These are phyloP conservation scores for Russula sp. DNA, from an alignment of 768 basidiomycete genomes.

Conservation along the genomic window DNA sequence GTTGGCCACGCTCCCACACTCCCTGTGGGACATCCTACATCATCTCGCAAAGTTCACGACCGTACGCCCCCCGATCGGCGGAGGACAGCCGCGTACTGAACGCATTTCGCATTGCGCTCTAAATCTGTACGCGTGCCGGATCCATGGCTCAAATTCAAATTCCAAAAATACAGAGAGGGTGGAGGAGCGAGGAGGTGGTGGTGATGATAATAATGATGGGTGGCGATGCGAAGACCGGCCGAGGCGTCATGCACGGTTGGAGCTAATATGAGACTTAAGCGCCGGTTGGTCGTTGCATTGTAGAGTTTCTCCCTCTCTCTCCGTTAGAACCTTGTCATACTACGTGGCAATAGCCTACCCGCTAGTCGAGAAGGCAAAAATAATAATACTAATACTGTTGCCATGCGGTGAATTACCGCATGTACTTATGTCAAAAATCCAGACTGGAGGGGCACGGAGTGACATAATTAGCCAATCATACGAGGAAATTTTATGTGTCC, in stretches of 20 bases:
- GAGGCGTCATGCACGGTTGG: slow-evolving; percentile 2
- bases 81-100: slow-evolving; percentile 39
- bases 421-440: background rate
- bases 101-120: slow-evolving; percentile 39
- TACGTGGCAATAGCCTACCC: slow-evolving; percentile 21
- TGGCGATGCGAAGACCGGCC: background rate
- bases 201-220: background rate
- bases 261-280: slow-evolving; percentile 4
- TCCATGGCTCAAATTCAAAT: slow-evolving; percentile 8
- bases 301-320: slow-evolving; percentile 9
- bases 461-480: background rate
- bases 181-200: background rate
- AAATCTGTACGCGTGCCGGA: slow-evolving; percentile 10
- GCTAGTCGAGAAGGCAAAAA: slow-evolving; percentile 8
- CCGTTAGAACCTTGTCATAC: slow-evolving; percentile 2
- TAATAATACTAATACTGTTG: slow-evolving; percentile 16
- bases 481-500: background rate
- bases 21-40: slow-evolving; percentile 21
- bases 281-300: slow-evolving; percentile 3
- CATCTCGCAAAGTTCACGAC: slow-evolving; percentile 22
- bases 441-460: background rate
- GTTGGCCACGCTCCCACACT: slow-evolving; percentile 24
- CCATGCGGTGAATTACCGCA: slow-evolving; percentile 1
- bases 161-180: slow-evolving; percentile 13
- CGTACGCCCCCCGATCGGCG: slow-evolving; percentile 37